Base-by-base conservation (phyloP, 345 rosid species). In the Combretum micranthum region DNA sequence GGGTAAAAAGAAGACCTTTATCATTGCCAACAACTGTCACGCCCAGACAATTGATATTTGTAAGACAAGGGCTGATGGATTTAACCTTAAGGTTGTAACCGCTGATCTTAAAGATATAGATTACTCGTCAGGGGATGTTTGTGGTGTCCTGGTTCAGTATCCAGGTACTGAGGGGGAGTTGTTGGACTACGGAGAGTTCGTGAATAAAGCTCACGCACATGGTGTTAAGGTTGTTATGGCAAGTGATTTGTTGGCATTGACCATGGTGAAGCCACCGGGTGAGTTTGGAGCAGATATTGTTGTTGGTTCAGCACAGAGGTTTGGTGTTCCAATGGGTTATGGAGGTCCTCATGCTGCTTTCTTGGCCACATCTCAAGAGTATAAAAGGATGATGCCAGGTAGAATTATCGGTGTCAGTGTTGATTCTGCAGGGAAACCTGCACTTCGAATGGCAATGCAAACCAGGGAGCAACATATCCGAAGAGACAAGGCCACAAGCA, bases 311-410 rank as follows among this genome's bases (percentile, higher is more conserved):
- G 90, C 99, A 50, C 96, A 93, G 70, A 83, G 99, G 74, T 93
- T 93, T 52, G 97, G 99, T 42, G 96, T 93, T 69, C 99, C 99
- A 0, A 85, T 93, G 97, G 99, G 99, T 44, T 93, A 89, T 52
- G 97, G 99, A 42, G 99, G 99, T 56, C 99, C 99, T 37, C 99
- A 93, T 54, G 99, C 99, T 9, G 97, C 96, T 0, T 89, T 93
- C 72, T 74, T 93, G 71, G 99, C 99, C 48, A 93, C 99, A 62
- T 93, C 99, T 11, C 94, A 85, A 61, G 99, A 89, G 85, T 93
- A 93, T 71, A 93, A 93, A 76, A 83, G 99, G 75, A 47, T 93
- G 96, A 93, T 93, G 97, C 99, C 99, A 0, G 97, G 99, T 37
- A 78, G 99, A 65, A 93, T 93, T 67, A 89, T 93, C 45, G 99